Evolutionary conservation across 2,329 filamentous ascomycete species (phyloP).

Genomic region (Penicillium palitans): DNA sequence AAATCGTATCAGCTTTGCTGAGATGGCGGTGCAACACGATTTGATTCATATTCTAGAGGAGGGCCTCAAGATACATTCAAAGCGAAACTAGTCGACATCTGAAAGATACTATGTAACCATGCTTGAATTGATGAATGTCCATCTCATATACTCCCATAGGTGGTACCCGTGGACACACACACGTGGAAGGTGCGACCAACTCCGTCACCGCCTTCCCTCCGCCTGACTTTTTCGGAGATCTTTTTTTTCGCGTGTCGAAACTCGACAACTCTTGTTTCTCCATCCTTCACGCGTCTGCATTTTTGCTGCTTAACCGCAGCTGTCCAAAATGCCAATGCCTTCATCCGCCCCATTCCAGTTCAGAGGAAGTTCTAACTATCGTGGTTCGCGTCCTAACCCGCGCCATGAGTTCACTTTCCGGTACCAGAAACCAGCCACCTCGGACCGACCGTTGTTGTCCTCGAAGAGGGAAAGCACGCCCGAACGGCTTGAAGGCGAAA

Average conservation of each 20-base stretch:
- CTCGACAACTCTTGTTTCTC: neutral
- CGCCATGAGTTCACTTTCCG: conserved; percentile 44
- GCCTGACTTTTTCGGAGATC: neutral
- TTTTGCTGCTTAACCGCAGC: conserved; percentile 2
- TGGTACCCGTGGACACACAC: neutral
- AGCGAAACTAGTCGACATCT: neutral
- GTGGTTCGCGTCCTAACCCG: conserved; percentile 5
- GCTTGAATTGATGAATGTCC: neutral
- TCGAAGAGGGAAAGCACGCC: conserved; percentile 38
- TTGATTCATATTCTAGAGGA: conserved; percentile 31
- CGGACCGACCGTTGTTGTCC: conserved; percentile 41
- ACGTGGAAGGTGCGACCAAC: neutral
- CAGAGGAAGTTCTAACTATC: conserved; percentile 3
- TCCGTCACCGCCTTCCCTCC: conserved; percentile 9
- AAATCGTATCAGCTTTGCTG: conserved; percentile 58
- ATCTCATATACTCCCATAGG: neutral
- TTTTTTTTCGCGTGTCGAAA: conserved; percentile 18
- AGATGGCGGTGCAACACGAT: conserved; percentile 49
- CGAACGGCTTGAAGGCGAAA: conserved; percentile 32
- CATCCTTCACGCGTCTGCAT: neutral
- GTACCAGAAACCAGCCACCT: conserved; percentile 36
- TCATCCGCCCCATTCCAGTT: conserved; percentile 19
- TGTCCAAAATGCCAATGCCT: conserved; percentile 4
- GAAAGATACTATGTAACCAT: neutral
- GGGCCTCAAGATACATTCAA: conserved; percentile 17